Percentiles rank a stretch among this genome's conserved stretches.
These are phyloP conservation scores for Ogataea ramenticola DNA, from an alignment of 805 yeast genomes.

Conservation along the genomic window DNA sequence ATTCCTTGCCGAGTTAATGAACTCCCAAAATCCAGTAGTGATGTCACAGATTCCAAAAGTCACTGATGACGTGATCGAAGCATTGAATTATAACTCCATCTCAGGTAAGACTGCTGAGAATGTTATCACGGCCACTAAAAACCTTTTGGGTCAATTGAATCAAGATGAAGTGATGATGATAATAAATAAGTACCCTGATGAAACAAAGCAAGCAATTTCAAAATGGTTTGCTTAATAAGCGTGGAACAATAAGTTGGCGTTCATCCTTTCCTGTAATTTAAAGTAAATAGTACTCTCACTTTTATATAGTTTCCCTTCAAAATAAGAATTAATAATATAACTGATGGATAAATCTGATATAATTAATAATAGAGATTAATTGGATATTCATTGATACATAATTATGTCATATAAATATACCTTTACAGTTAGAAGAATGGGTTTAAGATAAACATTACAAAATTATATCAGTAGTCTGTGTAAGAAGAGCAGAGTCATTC, in stretches of 20 bases:
- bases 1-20: conserved; percentile 67
- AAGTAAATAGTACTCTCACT: not conserved
- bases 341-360: too few relatives aligned
- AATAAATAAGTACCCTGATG: conserved; percentile 55
- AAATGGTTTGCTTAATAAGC: conserved; percentile 20
- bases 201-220: conserved; percentile 46
- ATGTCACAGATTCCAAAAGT: conserved; percentile 42
- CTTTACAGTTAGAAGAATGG: too few relatives aligned
- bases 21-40: conserved; percentile 55
- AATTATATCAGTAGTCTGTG: too few relatives aligned
- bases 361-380: too few relatives aligned
- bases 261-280: not conserved
- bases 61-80: conserved; percentile 66
- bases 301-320: too few relatives aligned
- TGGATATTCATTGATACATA: too few relatives aligned
- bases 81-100: conserved; percentile 60
- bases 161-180: conserved; percentile 61
- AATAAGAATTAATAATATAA: too few relatives aligned
- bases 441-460: too few relatives aligned
- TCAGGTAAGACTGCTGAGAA: conserved; percentile 65
- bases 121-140: conserved; percentile 55
- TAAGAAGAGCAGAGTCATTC: too few relatives aligned
- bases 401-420: too few relatives aligned
- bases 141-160: conserved; percentile 56
- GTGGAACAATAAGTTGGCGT: not conserved